Conservation (phyloP, 2,329 filamentous ascomycete genomes). For the Pestalotiopsis sp. region DNA sequence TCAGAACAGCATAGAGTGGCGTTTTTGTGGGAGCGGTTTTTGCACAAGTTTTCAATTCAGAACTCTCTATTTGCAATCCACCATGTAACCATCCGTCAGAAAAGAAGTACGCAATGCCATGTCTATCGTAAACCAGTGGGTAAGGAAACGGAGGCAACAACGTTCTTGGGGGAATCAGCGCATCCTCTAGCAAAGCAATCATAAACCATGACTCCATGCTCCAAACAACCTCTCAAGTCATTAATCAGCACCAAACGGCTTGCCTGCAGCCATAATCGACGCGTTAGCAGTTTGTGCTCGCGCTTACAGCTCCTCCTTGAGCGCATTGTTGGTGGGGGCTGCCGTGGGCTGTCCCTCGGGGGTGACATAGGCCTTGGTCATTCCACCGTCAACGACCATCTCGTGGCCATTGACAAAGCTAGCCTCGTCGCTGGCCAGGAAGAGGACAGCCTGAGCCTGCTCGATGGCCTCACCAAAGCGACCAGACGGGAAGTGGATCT, state of each 20-base stretch:
- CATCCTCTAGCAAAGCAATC: not conserved
- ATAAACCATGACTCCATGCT: conserved; percentile 6
- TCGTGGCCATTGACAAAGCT: conserved; percentile 91
- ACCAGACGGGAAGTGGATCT: conserved; percentile 87
- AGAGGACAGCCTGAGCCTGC: conserved; percentile 87
- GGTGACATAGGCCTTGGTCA: conserved; percentile 89
- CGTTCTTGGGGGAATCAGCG: conserved; percentile 7
- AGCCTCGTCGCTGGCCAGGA: conserved; percentile 84
- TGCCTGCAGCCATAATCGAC: not conserved
- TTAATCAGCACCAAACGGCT: not conserved
- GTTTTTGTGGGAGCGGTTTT: conserved; percentile 7
- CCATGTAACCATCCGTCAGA: not conserved
- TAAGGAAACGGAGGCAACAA: not conserved
- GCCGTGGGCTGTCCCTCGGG: conserved; percentile 60
- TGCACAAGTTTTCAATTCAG: not conserved
- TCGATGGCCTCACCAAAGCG: conserved; percentile 93
- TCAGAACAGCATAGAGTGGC: conserved; percentile 12
- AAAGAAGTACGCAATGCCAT: not conserved
- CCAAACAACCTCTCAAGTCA: conserved; percentile 4
- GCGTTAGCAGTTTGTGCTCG: not conserved
- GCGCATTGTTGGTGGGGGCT: conserved; percentile 64
- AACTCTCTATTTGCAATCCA: not conserved
- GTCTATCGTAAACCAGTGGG: conserved; percentile 3
- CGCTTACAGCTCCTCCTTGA: conserved; percentile 46
- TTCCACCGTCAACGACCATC: conserved; percentile 93